Evolutionary conservation across 495 filamentous ascomycete genomes (phyloP).

Genomic region (Penicillium silybi): DNA sequence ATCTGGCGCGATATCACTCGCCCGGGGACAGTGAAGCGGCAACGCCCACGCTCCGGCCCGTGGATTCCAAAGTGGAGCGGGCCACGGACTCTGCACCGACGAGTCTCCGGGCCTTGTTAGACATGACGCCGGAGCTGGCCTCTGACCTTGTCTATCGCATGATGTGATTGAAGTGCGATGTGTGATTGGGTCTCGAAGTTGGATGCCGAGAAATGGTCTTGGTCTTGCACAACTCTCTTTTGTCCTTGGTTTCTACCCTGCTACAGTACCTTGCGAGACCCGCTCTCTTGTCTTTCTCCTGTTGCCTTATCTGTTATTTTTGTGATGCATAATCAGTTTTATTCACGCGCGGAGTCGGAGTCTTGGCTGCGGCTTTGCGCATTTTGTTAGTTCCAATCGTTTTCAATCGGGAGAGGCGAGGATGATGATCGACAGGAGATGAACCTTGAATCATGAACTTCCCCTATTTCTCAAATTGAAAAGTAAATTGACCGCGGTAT

Average conservation of each 20-base stretch:
- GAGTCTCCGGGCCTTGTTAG: slow-evolving; percentile 36
- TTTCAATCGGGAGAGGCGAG: background rate
- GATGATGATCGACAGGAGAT: background rate
- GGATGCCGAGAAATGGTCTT: slow-evolving; percentile 1
- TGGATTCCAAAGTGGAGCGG: slow-evolving; percentile 16
- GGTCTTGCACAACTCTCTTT: slow-evolving; percentile 1
- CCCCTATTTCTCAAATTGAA: too few relatives aligned
- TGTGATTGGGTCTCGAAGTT: background rate
- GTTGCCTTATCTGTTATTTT: slow-evolving; percentile 8
- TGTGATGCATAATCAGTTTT: slow-evolving; percentile 7
- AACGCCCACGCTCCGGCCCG: slow-evolving; percentile 18
- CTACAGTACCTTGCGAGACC: slow-evolving; percentile 3
- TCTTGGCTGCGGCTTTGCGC: slow-evolving; percentile 1
- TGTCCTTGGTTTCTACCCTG: slow-evolving; percentile 1
- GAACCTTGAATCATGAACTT: background rate
- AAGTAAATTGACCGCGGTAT: background rate
- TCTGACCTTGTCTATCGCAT: slow-evolving; percentile 48
- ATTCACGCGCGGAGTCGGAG: background rate
- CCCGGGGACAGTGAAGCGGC: slow-evolving; percentile 26
- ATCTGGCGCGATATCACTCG: slow-evolving; percentile 36
- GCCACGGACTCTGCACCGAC: slow-evolving; percentile 20
- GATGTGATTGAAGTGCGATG: slow-evolving; percentile 22
- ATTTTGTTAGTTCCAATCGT: background rate
- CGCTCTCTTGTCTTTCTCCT: background rate
- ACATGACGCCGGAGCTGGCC: slow-evolving; percentile 40